phyloP scores from a whole-genome alignment of 768 basidiomycete genomes.

The Lyophyllum atratum region DNA sequence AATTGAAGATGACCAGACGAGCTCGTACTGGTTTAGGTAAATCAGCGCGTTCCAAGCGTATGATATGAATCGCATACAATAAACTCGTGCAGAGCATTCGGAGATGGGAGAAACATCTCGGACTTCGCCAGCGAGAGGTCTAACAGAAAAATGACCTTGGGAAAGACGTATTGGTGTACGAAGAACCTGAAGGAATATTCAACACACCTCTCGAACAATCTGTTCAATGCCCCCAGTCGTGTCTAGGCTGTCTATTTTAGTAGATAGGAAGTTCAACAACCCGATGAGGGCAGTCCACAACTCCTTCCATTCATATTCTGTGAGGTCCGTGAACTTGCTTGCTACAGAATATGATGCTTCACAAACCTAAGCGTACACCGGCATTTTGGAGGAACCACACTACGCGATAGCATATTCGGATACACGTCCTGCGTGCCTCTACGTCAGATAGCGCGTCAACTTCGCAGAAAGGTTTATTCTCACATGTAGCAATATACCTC shows the following conservation, averaged over 20 bases:
- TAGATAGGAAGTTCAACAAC: slow-evolving; percentile 55
- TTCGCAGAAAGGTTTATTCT: slow-evolving; percentile 17
- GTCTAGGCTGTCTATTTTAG: slow-evolving; percentile 52
- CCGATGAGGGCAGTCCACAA: slow-evolving; percentile 61
- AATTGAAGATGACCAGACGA: slow-evolving; percentile 54
- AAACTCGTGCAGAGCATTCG: slow-evolving; percentile 57
- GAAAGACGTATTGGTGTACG: background rate
- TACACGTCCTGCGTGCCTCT: slow-evolving; percentile 44
- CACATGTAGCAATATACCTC: slow-evolving; percentile 61
- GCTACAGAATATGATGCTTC: background rate
- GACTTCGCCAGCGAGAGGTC: slow-evolving; percentile 51
- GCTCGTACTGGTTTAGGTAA: slow-evolving; percentile 53
- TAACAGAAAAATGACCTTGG: slow-evolving; percentile 54
- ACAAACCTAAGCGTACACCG: slow-evolving; percentile 55
- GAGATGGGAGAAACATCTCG: slow-evolving; percentile 56
- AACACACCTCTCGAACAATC: slow-evolving; percentile 54
- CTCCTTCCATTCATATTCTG: slow-evolving; percentile 70
- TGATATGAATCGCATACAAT: slow-evolving; percentile 45
- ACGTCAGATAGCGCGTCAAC: background rate
- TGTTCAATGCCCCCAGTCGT: slow-evolving; percentile 55
- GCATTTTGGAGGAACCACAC: slow-evolving; percentile 60
- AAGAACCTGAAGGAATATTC: background rate
- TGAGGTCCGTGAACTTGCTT: background rate
- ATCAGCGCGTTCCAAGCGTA: background rate
- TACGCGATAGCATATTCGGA: slow-evolving; percentile 54